Evolutionary conservation across 345 rosid species (phyloP).

Genomic region (Geranium rotundifolium): DNA sequence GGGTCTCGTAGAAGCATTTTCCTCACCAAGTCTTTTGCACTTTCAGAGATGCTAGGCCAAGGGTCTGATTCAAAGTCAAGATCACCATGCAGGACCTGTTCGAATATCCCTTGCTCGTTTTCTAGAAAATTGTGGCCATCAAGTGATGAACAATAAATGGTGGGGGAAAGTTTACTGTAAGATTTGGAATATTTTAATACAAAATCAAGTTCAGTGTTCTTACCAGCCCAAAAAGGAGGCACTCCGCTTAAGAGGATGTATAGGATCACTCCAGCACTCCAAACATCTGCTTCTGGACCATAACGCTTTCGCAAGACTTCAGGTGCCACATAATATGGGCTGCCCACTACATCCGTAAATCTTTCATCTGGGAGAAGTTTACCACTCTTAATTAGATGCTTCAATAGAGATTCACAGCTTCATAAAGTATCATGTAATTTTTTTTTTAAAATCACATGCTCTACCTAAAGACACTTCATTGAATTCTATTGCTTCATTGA

Average conservation of each 20-base stretch:
- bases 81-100: constrained; percentile 75
- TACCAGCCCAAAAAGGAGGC: constrained; percentile 94
- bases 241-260: constrained; percentile 83
- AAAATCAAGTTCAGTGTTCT: too few species aligned
- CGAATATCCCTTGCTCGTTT: constrained; percentile 78
- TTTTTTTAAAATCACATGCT: too few species aligned
- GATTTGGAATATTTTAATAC: too few species aligned
- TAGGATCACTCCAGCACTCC: constrained; percentile 94
- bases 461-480: too few species aligned
- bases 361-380: constrained; percentile 45
- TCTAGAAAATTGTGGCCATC: constrained; percentile 35
- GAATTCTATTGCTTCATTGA: too few species aligned
- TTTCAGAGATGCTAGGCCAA: constrained; percentile 81
- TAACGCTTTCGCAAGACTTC: constrained; percentile 70
- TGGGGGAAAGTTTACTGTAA: too few species aligned
- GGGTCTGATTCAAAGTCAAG: constrained; percentile 79
- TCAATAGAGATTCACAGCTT: too few species aligned
- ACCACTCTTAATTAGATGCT: too few species aligned
- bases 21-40: constrained; percentile 79
- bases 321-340: constrained; percentile 93
- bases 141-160: constrained; percentile 1
- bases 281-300: constrained; percentile 85
- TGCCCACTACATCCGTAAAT: constrained; percentile 75
- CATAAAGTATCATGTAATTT: too few species aligned
- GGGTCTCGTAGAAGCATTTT: constrained; percentile 84